phyloP scores from a whole-genome alignment of 495 filamentous ascomycete species.

The Xylaria acuta region DNA sequence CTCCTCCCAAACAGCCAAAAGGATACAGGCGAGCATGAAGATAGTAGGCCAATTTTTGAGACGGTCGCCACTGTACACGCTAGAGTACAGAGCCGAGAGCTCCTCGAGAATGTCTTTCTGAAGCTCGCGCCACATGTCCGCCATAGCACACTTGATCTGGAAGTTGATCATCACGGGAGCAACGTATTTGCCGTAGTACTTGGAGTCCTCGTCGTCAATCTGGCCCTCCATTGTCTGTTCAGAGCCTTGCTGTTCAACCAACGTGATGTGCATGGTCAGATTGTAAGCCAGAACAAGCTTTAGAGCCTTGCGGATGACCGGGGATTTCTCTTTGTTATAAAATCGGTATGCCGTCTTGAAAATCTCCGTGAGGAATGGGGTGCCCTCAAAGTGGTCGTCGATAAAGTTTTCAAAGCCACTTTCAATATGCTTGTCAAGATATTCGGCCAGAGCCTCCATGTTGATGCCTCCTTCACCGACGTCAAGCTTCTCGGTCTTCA shows the following conservation, averaged over 20 bases:
- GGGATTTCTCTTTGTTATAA: constrained; percentile 80
- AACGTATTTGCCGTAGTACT: constrained; percentile 83
- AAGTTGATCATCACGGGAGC: constrained; percentile 98
- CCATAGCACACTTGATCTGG: constrained; percentile 93
- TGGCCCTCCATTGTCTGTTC: constrained; percentile 78
- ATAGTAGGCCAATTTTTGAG: constrained; percentile 98
- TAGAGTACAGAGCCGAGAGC: constrained; percentile 85
- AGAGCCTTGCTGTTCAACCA: constrained; percentile 85
- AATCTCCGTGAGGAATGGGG: constrained; percentile 89
- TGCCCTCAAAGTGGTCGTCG: constrained; percentile 93
- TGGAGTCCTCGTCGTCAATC: constrained; percentile 78
- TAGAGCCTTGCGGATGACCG: constrained; percentile 87
- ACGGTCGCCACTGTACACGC: constrained; percentile 91
- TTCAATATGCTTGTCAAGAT: constrained; percentile 91
- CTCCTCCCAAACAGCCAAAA: constrained; percentile 93
- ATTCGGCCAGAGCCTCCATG: constrained; percentile 76
- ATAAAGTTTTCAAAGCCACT: constrained; percentile 88
- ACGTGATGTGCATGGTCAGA: constrained; percentile 86
- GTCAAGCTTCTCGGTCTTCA: constrained; percentile 82
- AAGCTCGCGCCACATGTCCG: constrained; percentile 93
- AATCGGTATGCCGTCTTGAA: constrained; percentile 92
- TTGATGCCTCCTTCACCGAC: constrained; percentile 85
- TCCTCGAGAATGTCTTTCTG: constrained; percentile 94
- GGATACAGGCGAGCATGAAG: constrained; percentile 89
- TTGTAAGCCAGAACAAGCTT: constrained; percentile 94